Evolutionary conservation across 116 monocot genomes (phyloP).

Genomic region (Dioscorea cayenensis): DNA sequence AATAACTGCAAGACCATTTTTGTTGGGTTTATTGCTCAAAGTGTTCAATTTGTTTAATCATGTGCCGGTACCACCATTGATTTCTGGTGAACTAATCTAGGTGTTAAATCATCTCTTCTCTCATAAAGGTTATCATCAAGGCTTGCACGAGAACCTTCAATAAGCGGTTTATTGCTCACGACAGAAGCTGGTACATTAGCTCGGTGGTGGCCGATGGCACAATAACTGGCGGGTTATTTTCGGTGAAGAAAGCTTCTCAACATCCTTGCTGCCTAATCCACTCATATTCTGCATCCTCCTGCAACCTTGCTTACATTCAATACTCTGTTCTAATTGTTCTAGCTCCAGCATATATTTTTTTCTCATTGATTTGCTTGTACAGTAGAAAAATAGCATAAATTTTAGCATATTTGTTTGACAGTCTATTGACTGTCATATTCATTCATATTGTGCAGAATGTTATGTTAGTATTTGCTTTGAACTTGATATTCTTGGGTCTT

Average conservation of each 20-base stretch:
- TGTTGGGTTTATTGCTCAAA: neutral
- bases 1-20: no score
- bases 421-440: no score
- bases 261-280: constrained; percentile 53
- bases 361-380: neutral
- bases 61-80: no score
- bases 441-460: no score
- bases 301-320: constrained; percentile 74
- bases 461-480: no score
- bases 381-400: neutral
- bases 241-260: constrained; percentile 65
- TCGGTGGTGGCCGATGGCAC: constrained; percentile 84
- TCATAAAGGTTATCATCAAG: constrained; percentile 94
- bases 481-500: no score
- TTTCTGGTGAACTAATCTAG: constrained; percentile 29
- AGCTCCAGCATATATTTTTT: neutral
- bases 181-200: constrained; percentile 95
- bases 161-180: constrained; percentile 76
- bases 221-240: constrained; percentile 82
- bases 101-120: constrained; percentile 81
- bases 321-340: constrained; percentile 49
- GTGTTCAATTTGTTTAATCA: neutral
- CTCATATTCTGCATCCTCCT: constrained; percentile 56
- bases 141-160: constrained; percentile 88
- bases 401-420: no score